These are phyloP conservation scores for Sisymbrium irio DNA, from an alignment of 345 rosid species.

Conservation along the genomic window DNA sequence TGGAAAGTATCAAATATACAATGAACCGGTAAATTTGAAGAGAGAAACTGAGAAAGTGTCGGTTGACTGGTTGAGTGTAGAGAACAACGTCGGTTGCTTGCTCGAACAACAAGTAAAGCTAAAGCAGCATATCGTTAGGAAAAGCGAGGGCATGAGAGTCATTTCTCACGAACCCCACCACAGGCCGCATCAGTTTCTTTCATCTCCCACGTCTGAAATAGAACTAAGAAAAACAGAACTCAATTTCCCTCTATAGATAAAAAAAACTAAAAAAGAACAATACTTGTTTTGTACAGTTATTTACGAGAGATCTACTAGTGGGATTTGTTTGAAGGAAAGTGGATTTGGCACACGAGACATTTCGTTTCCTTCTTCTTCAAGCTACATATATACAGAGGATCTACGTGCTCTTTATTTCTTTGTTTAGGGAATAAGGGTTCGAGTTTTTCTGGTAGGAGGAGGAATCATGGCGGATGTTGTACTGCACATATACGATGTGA, in stretches of 20 bases:
- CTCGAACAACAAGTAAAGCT: background rate
- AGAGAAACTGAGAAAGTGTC: constrained; percentile 2
- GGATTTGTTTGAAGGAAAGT: background rate
- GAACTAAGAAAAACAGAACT: background rate
- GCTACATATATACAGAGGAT: background rate
- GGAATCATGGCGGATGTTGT: constrained; percentile 66
- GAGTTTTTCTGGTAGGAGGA: constrained; percentile 11
- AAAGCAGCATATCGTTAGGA: background rate
- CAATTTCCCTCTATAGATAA: background rate
- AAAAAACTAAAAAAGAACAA: background rate
- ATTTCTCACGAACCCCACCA: background rate
- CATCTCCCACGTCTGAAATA: constrained; percentile 27
- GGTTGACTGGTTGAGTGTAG: background rate
- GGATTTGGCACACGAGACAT: constrained; percentile 4
- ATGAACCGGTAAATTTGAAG: background rate
- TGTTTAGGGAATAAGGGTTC: constrained; percentile 32
- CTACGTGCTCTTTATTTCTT: background rate
- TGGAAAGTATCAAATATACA: background rate
- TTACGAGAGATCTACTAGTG: background rate
- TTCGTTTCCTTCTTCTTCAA: background rate
- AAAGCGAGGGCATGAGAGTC: constrained; percentile 21
- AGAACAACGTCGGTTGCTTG: constrained; percentile 19
- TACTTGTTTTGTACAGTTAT: background rate
- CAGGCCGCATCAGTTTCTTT: background rate
- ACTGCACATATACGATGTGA: constrained; percentile 87